These are phyloP conservation scores for Massospora cicadina DNA, from an alignment of 371 early-diverging fungal species.

Conservation along the genomic window DNA sequence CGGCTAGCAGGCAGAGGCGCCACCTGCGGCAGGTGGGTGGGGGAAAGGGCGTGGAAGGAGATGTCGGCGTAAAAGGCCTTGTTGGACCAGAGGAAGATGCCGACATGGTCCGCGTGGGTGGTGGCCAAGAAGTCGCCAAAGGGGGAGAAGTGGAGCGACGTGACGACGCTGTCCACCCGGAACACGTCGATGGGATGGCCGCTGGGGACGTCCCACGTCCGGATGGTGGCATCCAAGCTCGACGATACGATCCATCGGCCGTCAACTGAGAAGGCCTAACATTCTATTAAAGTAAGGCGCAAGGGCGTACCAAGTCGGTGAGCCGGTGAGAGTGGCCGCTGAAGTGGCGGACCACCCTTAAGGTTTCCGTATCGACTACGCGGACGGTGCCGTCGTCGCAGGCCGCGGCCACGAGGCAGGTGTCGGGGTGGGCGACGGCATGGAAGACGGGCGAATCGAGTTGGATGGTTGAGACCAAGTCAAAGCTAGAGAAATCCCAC, in stretches of 20 bases:
- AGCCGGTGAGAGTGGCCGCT: conserved; percentile 73
- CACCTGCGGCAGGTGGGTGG: conserved; percentile 28
- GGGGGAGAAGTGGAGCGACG: conserved; percentile 75
- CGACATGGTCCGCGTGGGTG: conserved; percentile 75
- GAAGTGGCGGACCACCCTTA: conserved; percentile 67
- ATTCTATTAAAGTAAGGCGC: conserved; percentile 1
- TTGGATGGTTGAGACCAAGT: conserved; percentile 36
- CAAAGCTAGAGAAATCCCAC: conserved; percentile 61
- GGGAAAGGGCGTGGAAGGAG: conserved; percentile 37
- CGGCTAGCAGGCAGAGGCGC: conserved; percentile 31
- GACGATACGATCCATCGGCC: conserved; percentile 80
- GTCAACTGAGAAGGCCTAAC: conserved; percentile 68
- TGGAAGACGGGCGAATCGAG: conserved; percentile 49
- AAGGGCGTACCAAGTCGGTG: conserved; percentile 47
- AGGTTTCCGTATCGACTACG: conserved; percentile 68
- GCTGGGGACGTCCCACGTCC: conserved; percentile 89
- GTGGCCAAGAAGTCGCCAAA: conserved; percentile 82
- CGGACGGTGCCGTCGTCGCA: conserved; percentile 73
- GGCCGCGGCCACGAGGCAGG: conserved; percentile 56
- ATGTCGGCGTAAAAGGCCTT: conserved; percentile 51
- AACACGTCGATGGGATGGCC: conserved; percentile 77
- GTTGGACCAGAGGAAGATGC: conserved; percentile 84
- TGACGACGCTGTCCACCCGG: conserved; percentile 50
- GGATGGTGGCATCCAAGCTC: conserved; percentile 66
- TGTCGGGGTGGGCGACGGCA: conserved; percentile 46